phyloP scores from a whole-genome alignment of 257 asterid genomes.

The Ophiorrhiza pumila region DNA sequence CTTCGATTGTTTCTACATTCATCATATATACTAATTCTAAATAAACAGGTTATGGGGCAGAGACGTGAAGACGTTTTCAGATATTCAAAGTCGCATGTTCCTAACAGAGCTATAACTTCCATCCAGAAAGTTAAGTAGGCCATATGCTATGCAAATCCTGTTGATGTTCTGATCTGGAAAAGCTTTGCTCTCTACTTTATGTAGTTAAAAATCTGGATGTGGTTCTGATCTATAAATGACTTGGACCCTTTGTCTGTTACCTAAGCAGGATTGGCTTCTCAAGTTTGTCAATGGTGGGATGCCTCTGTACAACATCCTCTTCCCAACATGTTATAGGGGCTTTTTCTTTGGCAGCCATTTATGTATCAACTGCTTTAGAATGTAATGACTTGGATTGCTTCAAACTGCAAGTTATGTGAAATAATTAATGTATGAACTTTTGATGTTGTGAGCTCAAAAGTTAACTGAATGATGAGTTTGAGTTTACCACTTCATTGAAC shows the following conservation, averaged over 20 bases:
- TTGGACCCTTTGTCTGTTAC: not conserved
- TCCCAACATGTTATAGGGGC: not conserved
- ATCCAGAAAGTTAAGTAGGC: not conserved
- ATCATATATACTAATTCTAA: slow-evolving; percentile 2
- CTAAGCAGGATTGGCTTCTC: not conserved
- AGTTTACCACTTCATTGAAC: no score
- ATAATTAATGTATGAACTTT: no score
- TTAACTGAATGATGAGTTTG: no score
- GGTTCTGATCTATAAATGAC: not conserved
- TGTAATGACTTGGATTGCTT: not conserved
- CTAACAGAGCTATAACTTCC: slow-evolving; percentile 18
- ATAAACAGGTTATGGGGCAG: slow-evolving; percentile 83
- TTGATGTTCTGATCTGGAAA: no score
- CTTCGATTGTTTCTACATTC: not conserved
- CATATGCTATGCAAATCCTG: no score
- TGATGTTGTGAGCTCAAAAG: no score
- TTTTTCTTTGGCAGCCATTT: no score
- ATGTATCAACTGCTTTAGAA: no score
- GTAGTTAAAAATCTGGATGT: not conserved
- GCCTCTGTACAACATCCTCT: not conserved
- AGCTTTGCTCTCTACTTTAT: not conserved
- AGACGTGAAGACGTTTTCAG: slow-evolving; percentile 72
- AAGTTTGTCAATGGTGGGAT: not conserved
- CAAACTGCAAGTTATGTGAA: not conserved
- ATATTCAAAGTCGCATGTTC: slow-evolving; percentile 55